phyloP scores from a whole-genome alignment of 1,284 basidiomycete species.

The Tilletia walkeri region DNA sequence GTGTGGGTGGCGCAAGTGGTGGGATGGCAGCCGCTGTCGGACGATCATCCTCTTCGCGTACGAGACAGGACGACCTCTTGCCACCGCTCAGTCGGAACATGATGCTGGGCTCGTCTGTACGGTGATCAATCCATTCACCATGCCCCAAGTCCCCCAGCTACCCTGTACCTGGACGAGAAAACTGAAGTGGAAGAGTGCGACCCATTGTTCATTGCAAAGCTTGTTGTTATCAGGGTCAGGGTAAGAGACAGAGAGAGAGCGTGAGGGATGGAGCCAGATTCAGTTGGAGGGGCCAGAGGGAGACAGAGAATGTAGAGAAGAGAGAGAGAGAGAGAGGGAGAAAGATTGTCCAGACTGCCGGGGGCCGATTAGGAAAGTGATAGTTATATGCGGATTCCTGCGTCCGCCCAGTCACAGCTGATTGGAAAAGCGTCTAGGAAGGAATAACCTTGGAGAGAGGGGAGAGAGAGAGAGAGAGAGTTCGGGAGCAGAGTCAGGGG shows the following conservation, averaged over 20 bases:
- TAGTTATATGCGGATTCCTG: too few species aligned
- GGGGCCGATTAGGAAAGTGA: too few species aligned
- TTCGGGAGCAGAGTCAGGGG: background rate
- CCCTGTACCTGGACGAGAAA: background rate
- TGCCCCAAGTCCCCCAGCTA: background rate
- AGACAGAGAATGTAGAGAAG: background rate
- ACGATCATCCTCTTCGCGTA: too few species aligned
- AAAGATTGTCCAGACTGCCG: background rate
- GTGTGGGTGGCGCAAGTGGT: too few species aligned
- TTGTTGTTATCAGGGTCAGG: background rate
- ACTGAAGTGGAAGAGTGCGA: too few species aligned
- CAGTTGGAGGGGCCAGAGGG: background rate
- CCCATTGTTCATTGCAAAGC: too few species aligned
- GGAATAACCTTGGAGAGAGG: background rate
- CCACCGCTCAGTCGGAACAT: constrained; percentile 3
- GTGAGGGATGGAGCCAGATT: background rate
- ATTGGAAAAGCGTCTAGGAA: background rate
- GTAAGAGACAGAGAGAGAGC: background rate
- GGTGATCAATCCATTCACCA: background rate
- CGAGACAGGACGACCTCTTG: background rate
- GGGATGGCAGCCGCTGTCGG: too few species aligned
- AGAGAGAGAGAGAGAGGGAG: background rate
- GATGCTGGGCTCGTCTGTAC: constrained; percentile 1
- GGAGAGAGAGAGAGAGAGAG: background rate
- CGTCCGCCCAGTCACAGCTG: too few species aligned